Evolutionary conservation across 306 rosid species (phyloP), one percentile per base, ranked within the genome.

Genomic region (Herpetospermum pedunculosum): DNA sequence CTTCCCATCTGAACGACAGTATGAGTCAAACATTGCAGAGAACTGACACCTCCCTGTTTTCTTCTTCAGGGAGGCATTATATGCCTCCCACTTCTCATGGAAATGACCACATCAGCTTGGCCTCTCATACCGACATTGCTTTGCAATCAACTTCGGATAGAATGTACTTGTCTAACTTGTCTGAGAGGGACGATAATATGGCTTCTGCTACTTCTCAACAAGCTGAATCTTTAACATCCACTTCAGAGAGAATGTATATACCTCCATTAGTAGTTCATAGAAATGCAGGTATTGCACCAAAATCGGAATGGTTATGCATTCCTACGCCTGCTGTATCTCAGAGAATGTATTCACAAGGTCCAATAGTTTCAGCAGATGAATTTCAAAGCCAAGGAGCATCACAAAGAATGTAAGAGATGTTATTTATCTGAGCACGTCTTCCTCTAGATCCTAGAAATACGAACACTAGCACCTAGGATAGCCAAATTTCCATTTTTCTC

Each of bases 341-440:
- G 55, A 85, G 83, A 78, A 75, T 81, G 83, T 85, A 83, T 40
- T 34, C 75, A 76, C 87, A 83, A 69, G 85, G 78, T 79, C 58
- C 82, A n/a, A 60, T 85, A 50, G 70, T 82, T 35, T 76, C 89
- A 53, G 76, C 78, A 77, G 86, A 82, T 73, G 88, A 85, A 77
- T 85, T 80, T 81, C 79, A 87, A 30, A 35, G 84, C 81, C 85
- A 85, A 79, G 86, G 81, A 60, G 67, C 75, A 19, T 73, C 86
- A 58, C 85, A 81, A 75, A 77, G 89, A 65, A 78, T 83, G 40
- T 81, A 73, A 77, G 58, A 46, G 58, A 74, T 10, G 34, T 18
- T 62, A 18, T 34, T 18, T 29, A 18, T 49, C 57, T 25, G 11
- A 23, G 62, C 62, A 9, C 34, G 11, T 54, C 34, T 52, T 54